Conservation (phyloP, 257 asterid species). For the Nicotiana noctiflora region DNA sequence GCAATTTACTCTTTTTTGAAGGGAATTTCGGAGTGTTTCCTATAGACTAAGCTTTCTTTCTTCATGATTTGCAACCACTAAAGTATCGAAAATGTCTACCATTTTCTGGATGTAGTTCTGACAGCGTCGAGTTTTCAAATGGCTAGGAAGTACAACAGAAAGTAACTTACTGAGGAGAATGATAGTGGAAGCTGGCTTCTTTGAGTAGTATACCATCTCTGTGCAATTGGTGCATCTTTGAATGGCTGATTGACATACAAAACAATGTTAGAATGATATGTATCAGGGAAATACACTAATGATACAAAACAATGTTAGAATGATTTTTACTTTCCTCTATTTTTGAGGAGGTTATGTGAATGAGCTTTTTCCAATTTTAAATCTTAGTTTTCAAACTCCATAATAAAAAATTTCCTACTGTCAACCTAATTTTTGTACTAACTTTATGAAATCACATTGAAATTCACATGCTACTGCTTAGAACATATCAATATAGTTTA, state of each 20-base stretch:
- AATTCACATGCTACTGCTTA: neutral
- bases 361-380: neutral
- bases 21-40: neutral
- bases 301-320: neutral
- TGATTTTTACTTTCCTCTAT: neutral
- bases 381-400: neutral
- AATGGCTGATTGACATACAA: neutral
- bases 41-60: neutral
- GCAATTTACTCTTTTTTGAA: neutral
- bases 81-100: neutral
- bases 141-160: neutral
- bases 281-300: neutral
- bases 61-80: neutral
- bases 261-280: neutral
- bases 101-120: neutral
- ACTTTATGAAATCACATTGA: neutral
- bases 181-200: neutral
- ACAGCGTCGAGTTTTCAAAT: neutral
- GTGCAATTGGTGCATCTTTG: neutral
- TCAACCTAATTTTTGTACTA: neutral
- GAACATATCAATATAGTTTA: neutral
- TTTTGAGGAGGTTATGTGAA: neutral
- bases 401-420: neutral
- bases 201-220: neutral
- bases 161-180: neutral